phyloP scores from a whole-genome alignment of 306 rosid genomes.

The Medicago truncatula region DNA sequence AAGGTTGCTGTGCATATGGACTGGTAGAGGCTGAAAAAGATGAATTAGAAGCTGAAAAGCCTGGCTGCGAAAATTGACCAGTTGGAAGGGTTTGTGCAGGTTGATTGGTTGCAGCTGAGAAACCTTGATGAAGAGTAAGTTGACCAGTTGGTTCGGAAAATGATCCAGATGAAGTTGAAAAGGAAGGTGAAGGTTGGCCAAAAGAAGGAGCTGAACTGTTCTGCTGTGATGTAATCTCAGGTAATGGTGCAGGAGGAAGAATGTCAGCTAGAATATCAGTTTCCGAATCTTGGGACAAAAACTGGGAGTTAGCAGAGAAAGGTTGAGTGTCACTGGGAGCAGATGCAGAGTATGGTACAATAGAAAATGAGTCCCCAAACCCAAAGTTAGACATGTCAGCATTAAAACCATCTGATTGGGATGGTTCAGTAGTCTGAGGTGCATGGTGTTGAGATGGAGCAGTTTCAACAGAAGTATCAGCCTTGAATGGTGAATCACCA shows the following conservation, averaged over 20 bases:
- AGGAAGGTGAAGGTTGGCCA: conserved; percentile 52
- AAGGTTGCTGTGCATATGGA: conserved; percentile 44
- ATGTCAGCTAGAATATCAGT: conserved; percentile 83
- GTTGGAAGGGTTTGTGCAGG: conserved; percentile 45
- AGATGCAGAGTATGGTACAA: conserved; percentile 59
- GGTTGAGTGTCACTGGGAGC: conserved; percentile 52
- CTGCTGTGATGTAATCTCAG: conserved; percentile 56
- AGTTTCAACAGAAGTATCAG: conserved; percentile 60
- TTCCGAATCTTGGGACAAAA: conserved; percentile 58
- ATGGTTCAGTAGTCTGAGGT: conserved; percentile 47
- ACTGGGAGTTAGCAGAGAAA: conserved; percentile 57
- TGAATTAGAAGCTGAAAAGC: conserved; percentile 45
- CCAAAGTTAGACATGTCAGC: conserved; percentile 58
- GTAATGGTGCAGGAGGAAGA: conserved; percentile 75
- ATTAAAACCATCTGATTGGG: conserved; percentile 50
- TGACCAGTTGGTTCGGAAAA: conserved; percentile 48
- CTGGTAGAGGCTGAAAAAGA: conserved; percentile 41
- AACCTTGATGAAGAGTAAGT: conserved; percentile 35
- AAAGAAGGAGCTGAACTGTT: conserved; percentile 51
- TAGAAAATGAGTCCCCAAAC: conserved; percentile 72
- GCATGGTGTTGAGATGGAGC: conserved; percentile 59
- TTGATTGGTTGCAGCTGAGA: conserved; percentile 45
- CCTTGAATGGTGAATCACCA: conserved; percentile 91
- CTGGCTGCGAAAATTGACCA: conserved; percentile 41
- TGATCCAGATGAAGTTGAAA: conserved; percentile 45